A percentile compares a stretch with the other conserved stretches of the same genome.
Evolutionary conservation across 2,329 filamentous ascomycete genomes (phyloP).

Genomic region (Aspergillus piperis): DNA sequence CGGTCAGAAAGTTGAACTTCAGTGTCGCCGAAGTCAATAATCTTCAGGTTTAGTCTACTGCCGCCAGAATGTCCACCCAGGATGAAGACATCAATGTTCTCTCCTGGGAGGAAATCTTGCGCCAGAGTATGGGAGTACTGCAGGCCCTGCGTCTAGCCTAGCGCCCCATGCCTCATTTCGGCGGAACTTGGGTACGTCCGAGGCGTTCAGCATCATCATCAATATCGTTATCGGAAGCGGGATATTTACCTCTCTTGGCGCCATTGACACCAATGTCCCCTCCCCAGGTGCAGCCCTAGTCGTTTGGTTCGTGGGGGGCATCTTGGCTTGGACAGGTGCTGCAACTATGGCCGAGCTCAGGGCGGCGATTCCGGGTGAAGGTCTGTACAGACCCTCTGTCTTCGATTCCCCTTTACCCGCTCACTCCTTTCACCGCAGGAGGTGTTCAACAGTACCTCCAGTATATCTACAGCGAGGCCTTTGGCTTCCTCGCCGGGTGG

Average conservation of each 20-base stretch:
- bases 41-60: background rate
- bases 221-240: slow-evolving; percentile 23
- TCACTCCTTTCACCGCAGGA: background rate
- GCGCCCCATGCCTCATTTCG: slow-evolving; percentile 6
- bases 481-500: slow-evolving; percentile 20
- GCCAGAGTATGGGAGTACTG: background rate
- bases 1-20: too few relatives aligned
- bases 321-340: slow-evolving; percentile 20
- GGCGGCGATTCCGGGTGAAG: slow-evolving; percentile 21
- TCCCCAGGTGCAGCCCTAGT: slow-evolving; percentile 18
- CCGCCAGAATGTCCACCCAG: background rate
- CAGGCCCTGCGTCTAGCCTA: background rate
- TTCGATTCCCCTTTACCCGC: background rate
- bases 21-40: background rate
- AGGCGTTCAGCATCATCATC: slow-evolving; percentile 22
- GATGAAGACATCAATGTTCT: background rate
- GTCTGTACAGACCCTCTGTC: background rate
- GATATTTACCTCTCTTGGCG: slow-evolving; percentile 18
- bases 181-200: slow-evolving; percentile 16
- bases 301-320: slow-evolving; percentile 19
- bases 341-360: slow-evolving; percentile 21
- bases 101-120: background rate
- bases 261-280: slow-evolving; percentile 21
- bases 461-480: slow-evolving; percentile 19
- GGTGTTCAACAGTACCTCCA: slow-evolving; percentile 21